Percentiles rank a stretch among this genome's conserved stretches.
Evolutionary conservation across 805 yeast species (phyloP).

Genomic region (Starmerella bombicola): DNA sequence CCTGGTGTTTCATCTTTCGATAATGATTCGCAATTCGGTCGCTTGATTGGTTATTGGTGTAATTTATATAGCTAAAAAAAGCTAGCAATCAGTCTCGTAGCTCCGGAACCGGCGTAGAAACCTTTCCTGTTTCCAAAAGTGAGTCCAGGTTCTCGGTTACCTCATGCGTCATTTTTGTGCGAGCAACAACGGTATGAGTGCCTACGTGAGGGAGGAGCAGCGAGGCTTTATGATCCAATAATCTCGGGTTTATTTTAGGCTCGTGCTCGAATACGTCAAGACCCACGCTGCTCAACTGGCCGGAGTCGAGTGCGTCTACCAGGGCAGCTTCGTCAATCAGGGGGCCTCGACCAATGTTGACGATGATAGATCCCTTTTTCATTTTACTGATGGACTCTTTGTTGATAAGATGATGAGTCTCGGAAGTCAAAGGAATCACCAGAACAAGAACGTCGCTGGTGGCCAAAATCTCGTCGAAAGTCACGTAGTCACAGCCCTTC

Average conservation of each 20-base stretch:
- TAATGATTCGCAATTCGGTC: no score
- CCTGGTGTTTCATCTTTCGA: no score
- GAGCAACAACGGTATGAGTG: slow-evolving; percentile 32
- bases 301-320: slow-evolving; percentile 36
- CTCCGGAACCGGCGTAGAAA: slow-evolving; percentile 73
- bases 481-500: slow-evolving; percentile 34
- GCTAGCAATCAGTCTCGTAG: no score
- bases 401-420: slow-evolving; percentile 40
- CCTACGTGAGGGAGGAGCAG: slow-evolving; percentile 48
- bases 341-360: slow-evolving; percentile 53
- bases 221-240: slow-evolving; percentile 36
- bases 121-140: slow-evolving; percentile 54
- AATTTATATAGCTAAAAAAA: no score
- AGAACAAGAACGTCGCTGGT: slow-evolving; percentile 40
- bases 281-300: slow-evolving; percentile 42
- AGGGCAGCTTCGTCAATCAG: slow-evolving; percentile 44
- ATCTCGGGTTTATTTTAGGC: slow-evolving; percentile 41
- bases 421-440: slow-evolving; percentile 42
- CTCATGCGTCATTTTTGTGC: slow-evolving; percentile 66
- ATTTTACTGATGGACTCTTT: slow-evolving; percentile 35
- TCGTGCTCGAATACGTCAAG: slow-evolving; percentile 51
- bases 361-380: slow-evolving; percentile 43
- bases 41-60: no score
- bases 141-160: slow-evolving; percentile 55
- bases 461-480: slow-evolving; percentile 37